Evolutionary conservation across 2,329 filamentous ascomycete genomes (phyloP), one percentile per base, ranked within the genome.

Genomic region (Penicillium sp.): DNA sequence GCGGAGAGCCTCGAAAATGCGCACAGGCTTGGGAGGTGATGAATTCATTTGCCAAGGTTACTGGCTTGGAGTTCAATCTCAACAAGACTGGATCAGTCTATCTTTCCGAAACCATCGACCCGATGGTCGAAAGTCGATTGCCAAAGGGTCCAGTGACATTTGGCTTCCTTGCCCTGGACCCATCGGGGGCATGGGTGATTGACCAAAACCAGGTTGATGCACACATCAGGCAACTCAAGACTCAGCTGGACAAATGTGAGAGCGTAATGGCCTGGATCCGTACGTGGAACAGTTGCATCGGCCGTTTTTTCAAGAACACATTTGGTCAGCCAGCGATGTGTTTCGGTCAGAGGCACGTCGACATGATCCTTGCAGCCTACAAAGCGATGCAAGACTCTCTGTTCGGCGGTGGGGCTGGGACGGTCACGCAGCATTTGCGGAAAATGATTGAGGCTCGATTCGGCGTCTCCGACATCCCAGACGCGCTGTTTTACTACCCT

Each of bases 201-300:
- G 77, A 82, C 55, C 69, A 76, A 15, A 46, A 61, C 0, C 69
- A 77, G 56, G 77, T 82, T 1, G 68, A 78, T 30, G 66, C 74
- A 26, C 79, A 82, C 57, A 72, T 79, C 51, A 54, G 63, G 41
- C 78, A 81, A 61, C 71, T 82, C 3, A 70, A 70, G n/a, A 72
- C 70, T 8, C 79, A 82, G 57, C 73, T 82, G 0, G 65, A 71
- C 1, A 70, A 71, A 5, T 81, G 80, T 35, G 78, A 81, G 53
- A 85, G 81, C 58, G 73, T 86, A 5, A 81, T 87, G 54, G 77
- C 80, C 17, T 86, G 82, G 78, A 79, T 86, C 4, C 80, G 84
- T 62, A 83, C 82, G 0, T 86, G 83, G 79, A 86, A 86, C 66
- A 83, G 77, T 48, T 85, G 84, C 66, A 79, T 81, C 35, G 77